A percentile compares a stretch with the other conserved stretches of the same genome.
These are phyloP conservation scores for Solanum sejunctum DNA, from an alignment of 257 asterid species.

Conservation along the genomic window DNA sequence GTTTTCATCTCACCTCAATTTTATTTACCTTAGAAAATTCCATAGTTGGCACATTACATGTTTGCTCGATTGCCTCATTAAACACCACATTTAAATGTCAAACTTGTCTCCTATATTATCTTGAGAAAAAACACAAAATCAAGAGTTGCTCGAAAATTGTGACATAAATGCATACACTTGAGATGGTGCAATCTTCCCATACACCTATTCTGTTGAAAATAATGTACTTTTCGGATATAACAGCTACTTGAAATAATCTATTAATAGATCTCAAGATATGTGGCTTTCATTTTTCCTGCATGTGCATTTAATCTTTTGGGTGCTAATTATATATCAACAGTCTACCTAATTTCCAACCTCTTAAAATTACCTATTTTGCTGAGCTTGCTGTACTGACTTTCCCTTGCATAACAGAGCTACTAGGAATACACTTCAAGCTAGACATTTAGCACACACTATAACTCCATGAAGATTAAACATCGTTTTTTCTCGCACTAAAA, in stretches of 20 bases:
- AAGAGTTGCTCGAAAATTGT: not conserved
- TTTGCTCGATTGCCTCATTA: not conserved
- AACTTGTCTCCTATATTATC: not conserved
- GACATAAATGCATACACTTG: not conserved
- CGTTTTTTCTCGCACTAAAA: not conserved
- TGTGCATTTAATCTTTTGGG: not conserved
- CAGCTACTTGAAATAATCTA: not conserved
- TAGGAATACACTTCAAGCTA: not conserved
- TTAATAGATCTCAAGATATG: not conserved
- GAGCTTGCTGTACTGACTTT: not conserved
- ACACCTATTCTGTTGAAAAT: not conserved
- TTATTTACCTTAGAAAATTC: not conserved
- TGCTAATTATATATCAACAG: not conserved
- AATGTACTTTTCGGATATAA: not conserved
- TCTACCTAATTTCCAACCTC: not conserved
- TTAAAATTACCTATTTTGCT: not conserved
- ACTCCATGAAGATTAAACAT: not conserved
- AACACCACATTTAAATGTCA: not conserved
- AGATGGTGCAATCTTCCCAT: not conserved
- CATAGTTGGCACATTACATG: not conserved
- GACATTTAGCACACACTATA: not conserved
- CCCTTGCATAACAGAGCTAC: not conserved
- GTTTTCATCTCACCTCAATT: not conserved
- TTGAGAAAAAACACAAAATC: not conserved
- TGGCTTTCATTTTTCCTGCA: not conserved